These are phyloP conservation scores for Infundibulicybe gibba DNA, from an alignment of 768 basidiomycete species.

Conservation along the genomic window DNA sequence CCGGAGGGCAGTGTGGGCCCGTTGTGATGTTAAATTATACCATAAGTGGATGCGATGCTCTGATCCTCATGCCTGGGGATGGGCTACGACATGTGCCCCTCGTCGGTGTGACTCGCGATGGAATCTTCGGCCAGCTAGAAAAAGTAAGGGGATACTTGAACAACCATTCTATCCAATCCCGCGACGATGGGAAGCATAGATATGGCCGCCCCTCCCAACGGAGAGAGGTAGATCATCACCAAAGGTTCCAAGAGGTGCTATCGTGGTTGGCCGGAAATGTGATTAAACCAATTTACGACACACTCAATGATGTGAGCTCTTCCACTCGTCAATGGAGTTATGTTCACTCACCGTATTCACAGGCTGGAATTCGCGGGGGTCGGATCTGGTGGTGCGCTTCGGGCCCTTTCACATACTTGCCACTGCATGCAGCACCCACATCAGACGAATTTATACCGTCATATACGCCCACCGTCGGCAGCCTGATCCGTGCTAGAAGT, in stretches of 20 bases:
- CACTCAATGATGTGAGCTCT: background rate
- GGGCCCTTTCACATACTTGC: conserved; percentile 1
- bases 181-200: background rate
- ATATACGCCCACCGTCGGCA: conserved; percentile 4
- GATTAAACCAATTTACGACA: background rate
- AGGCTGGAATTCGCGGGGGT: background rate
- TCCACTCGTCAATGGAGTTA: background rate
- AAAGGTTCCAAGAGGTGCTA: background rate
- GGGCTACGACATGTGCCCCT: too few species aligned
- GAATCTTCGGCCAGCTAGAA: background rate
- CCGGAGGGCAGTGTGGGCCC: conserved; percentile 11
- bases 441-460: conserved; percentile 4
- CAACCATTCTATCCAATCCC: background rate
- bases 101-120: too few species aligned
- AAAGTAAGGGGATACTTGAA: background rate
- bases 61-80: background rate
- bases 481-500: conserved; percentile 3
- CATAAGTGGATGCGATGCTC: background rate
- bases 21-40: conserved; percentile 9
- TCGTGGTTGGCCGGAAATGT: background rate
- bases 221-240: background rate
- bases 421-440: conserved; percentile 4
- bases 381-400: conserved; percentile 2
- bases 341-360: background rate
- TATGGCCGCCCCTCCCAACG: background rate